A percentile compares a stretch with the other conserved stretches of the same genome.
Evolutionary conservation across 2,329 filamentous ascomycete genomes (phyloP).

Genomic region (Ilyonectria robusta): DNA sequence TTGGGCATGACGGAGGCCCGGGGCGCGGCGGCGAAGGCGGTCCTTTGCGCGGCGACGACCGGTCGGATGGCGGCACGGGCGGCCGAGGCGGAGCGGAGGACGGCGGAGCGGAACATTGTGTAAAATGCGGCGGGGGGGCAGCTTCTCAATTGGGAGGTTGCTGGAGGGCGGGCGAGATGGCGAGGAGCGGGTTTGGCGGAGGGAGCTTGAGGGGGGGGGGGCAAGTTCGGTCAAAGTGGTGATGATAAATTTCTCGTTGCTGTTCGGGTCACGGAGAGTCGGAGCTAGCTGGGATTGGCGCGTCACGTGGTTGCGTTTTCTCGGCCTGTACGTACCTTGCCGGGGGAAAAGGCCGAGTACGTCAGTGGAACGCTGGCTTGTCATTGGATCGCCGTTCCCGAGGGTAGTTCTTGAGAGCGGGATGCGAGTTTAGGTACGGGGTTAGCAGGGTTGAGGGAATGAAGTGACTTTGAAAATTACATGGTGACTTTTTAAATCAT

Average conservation of each 20-base stretch:
- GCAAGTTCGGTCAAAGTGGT: slow-evolving; percentile 31
- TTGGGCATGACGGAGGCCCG: slow-evolving; percentile 71
- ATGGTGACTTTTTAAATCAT: not conserved
- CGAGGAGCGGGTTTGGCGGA: slow-evolving; percentile 20
- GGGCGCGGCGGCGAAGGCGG: slow-evolving; percentile 69
- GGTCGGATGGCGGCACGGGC: slow-evolving; percentile 64
- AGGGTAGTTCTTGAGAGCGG: slow-evolving; percentile 22
- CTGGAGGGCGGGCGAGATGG: slow-evolving; percentile 22
- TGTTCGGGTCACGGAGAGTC: slow-evolving; percentile 47
- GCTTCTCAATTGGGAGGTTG: slow-evolving; percentile 9
- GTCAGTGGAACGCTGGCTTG: slow-evolving; percentile 33
- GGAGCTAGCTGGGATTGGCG: slow-evolving; percentile 47
- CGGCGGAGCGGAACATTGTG: slow-evolving; percentile 88
- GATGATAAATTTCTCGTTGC: slow-evolving; percentile 64
- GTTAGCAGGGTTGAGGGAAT: not conserved
- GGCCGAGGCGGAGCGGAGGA: slow-evolving; percentile 84
- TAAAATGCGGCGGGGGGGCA: slow-evolving; percentile 6
- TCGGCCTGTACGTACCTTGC: slow-evolving; percentile 9
- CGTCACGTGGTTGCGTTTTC: slow-evolving; percentile 46
- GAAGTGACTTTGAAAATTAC: not conserved
- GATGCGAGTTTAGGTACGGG: not conserved
- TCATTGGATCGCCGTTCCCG: slow-evolving; percentile 34
- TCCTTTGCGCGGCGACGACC: slow-evolving; percentile 71
- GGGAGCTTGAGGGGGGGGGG: not conserved
- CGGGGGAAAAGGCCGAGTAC: slow-evolving; percentile 16